A percentile compares a stretch with the other conserved stretches of the same genome.
Evolutionary conservation across 2,329 filamentous ascomycete species (phyloP).

Genomic region (Trichoderma pleuroti): DNA sequence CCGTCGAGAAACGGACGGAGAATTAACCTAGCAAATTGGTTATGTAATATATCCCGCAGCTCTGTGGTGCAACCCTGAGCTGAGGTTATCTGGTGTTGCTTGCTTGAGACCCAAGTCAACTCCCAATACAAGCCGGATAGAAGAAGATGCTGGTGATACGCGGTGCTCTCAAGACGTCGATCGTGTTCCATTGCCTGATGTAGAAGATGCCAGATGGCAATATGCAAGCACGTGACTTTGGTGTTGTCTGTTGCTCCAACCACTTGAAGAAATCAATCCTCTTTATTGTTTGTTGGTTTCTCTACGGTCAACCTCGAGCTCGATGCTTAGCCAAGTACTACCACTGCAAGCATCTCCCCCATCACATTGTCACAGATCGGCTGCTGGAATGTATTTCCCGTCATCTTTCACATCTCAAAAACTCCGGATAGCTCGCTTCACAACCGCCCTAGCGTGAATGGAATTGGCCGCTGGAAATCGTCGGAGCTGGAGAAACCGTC

Average conservation of each 20-base stretch:
- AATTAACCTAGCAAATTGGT: background rate
- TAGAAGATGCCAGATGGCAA: background rate
- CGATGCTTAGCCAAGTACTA: background rate
- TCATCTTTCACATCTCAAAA: background rate
- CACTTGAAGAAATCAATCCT: background rate
- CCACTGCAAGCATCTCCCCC: background rate
- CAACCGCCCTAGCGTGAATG: background rate
- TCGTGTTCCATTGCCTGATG: too few relatives aligned
- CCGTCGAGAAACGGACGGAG: background rate
- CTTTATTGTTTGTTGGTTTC: background rate
- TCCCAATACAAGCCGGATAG: background rate
- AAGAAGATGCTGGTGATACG: background rate
- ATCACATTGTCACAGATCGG: background rate
- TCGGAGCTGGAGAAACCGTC: background rate
- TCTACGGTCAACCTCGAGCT: background rate
- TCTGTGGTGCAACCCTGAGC: background rate
- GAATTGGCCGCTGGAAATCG: background rate
- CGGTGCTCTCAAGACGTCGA: too few relatives aligned
- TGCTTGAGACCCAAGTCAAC: background rate
- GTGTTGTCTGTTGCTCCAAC: background rate
- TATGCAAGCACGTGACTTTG: background rate
- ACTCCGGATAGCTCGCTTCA: background rate
- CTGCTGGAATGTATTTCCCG: background rate
- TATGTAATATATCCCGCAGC: background rate
- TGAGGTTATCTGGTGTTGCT: background rate